A percentile compares a stretch with the other conserved stretches of the same genome.
Conservation (phyloP, 2,329 filamentous ascomycete genomes). For the Cercospora sesami region DNA sequence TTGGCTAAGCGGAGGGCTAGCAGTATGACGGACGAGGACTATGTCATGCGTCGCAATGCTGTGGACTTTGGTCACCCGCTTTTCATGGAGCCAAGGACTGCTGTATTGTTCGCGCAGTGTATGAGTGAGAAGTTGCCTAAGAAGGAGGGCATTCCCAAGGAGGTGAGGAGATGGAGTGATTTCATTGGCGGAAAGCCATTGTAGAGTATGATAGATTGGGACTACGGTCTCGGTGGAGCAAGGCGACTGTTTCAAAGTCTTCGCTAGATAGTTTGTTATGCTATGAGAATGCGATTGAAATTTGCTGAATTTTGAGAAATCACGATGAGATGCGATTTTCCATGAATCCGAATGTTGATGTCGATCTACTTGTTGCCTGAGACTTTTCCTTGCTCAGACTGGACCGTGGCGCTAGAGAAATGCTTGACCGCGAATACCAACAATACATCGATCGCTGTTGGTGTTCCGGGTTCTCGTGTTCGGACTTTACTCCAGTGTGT, state of each 20-base stretch:
- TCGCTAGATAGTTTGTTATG: not conserved
- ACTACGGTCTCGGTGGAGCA: not conserved
- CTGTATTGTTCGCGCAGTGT: slow-evolving; percentile 91
- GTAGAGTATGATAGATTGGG: slow-evolving; percentile 41
- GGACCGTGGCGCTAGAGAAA: too few relatives aligned
- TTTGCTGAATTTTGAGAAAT: not conserved
- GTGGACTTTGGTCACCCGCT: slow-evolving; percentile 97
- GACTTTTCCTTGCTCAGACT: too few relatives aligned
- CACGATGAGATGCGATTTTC: too few relatives aligned
- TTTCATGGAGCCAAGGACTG: slow-evolving; percentile 99
- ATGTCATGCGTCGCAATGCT: slow-evolving; percentile 92
- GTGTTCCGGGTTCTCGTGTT: too few relatives aligned
- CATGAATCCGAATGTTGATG: too few relatives aligned
- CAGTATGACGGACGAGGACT: slow-evolving; percentile 87
- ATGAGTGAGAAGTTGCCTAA: slow-evolving; percentile 96
- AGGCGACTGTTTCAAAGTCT: not conserved
- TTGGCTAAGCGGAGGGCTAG: slow-evolving; percentile 79
- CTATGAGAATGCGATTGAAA: not conserved
- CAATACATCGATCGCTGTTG: too few relatives aligned
- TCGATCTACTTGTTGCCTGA: too few relatives aligned
- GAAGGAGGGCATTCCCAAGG: slow-evolving; percentile 78
- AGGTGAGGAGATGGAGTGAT: slow-evolving; percentile 92
- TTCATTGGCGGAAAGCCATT: slow-evolving; percentile 86
- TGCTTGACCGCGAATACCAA: too few relatives aligned
- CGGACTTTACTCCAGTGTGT: too few relatives aligned